phyloP scores from a whole-genome alignment of 1,284 basidiomycete species.

The Anthracocystis walkeri region DNA sequence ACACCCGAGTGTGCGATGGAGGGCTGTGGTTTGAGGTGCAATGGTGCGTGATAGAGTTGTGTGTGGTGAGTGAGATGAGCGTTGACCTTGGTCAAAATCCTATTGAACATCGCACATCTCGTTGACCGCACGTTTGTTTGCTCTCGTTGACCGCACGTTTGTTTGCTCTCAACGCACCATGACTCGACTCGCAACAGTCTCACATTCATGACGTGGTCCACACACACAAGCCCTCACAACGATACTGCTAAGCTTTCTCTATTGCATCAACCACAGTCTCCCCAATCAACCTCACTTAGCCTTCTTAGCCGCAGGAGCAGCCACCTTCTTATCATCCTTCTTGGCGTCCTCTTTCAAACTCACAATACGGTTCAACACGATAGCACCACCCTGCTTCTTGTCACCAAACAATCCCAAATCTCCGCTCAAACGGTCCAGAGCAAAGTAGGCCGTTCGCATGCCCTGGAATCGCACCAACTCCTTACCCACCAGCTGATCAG shows the following conservation, averaged over 20 bases:
- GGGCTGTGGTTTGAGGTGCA: too few relatives aligned
- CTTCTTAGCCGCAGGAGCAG: constrained; percentile 23
- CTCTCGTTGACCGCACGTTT: too few relatives aligned
- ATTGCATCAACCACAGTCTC: constrained; percentile 2
- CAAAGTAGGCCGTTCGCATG: constrained; percentile 93
- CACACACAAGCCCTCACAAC: not conserved
- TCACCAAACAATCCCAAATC: constrained; percentile 55
- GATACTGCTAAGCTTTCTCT: not conserved
- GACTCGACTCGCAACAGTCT: not conserved
- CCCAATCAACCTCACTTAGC: constrained; percentile 27
- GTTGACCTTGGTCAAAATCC: too few relatives aligned
- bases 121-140: too few relatives aligned
- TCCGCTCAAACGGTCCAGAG: constrained; percentile 81
- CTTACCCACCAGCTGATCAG: constrained; percentile 86
- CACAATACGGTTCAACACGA: constrained; percentile 93
- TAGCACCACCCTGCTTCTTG: constrained; percentile 77
- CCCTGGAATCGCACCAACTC: constrained; percentile 98
- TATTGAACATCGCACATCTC: too few relatives aligned
- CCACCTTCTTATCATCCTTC: constrained; percentile 46
- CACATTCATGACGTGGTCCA: not conserved
- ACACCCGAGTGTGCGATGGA: too few relatives aligned
- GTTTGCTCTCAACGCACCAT: too few relatives aligned
- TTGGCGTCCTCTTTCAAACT: constrained; percentile 87
- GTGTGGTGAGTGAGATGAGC: too few relatives aligned
- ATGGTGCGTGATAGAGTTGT: too few relatives aligned